These are phyloP conservation scores for Tolypocladium inflatum DNA, from an alignment of 2,329 filamentous ascomycete species.

Conservation along the genomic window DNA sequence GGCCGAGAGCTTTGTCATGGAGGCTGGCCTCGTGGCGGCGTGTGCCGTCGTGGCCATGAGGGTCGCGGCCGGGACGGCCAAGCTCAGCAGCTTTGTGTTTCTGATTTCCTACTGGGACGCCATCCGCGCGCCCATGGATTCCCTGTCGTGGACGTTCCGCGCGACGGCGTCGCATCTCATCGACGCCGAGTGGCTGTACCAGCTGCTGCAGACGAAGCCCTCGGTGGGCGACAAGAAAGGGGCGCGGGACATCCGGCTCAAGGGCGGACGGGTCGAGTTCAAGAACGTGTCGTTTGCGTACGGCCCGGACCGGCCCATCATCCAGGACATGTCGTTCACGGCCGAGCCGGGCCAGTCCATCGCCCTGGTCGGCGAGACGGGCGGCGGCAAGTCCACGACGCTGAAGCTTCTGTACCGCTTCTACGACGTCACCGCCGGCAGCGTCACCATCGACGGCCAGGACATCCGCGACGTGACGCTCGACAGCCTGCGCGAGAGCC, in stretches of 20 bases:
- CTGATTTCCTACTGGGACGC: slow-evolving; percentile 54
- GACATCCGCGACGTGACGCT: slow-evolving; percentile 50
- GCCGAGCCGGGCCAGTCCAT: slow-evolving; percentile 44
- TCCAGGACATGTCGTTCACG: slow-evolving; percentile 38
- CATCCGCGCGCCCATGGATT: slow-evolving; percentile 28
- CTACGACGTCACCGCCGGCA: slow-evolving; percentile 46
- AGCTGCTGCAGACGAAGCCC: slow-evolving; percentile 48
- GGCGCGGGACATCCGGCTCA: slow-evolving; percentile 33
- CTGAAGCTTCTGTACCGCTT: slow-evolving; percentile 51
- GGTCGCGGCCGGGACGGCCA: slow-evolving; percentile 17
- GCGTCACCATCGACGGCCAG: slow-evolving; percentile 47
- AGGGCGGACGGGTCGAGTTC: slow-evolving; percentile 41
- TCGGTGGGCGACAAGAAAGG: slow-evolving; percentile 38
- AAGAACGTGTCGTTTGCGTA: slow-evolving; percentile 46
- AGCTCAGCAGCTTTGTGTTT: slow-evolving; percentile 41
- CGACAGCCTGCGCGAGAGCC: slow-evolving; percentile 43
- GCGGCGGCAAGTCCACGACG: slow-evolving; percentile 53
- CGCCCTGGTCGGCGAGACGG: slow-evolving; percentile 53
- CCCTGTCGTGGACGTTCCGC: slow-evolving; percentile 17
- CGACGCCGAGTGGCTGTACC: slow-evolving; percentile 52
- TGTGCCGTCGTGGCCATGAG: slow-evolving; percentile 2
- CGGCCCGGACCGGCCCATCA: slow-evolving; percentile 38
- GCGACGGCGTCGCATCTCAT: slow-evolving; percentile 37
- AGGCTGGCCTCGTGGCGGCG: slow-evolving; percentile 8
- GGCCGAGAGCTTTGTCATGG: slow-evolving; percentile 6